These are phyloP conservation scores for Immersiporthe knoxdaviesiana DNA, from an alignment of 2,329 filamentous ascomycete species.

Conservation along the genomic window DNA sequence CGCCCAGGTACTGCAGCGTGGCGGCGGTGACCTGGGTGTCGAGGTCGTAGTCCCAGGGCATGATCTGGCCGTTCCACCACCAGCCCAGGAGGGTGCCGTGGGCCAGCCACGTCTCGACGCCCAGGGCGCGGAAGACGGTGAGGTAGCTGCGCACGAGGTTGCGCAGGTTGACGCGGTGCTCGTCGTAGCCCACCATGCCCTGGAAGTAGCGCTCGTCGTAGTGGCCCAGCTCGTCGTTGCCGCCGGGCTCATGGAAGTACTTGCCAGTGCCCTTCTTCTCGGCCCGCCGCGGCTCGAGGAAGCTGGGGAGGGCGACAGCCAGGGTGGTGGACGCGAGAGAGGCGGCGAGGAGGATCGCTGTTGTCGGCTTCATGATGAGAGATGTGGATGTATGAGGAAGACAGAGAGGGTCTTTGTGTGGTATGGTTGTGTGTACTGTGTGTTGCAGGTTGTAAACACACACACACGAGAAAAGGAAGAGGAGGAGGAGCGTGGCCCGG, in stretches of 20 bases:
- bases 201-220: conserved; percentile 76
- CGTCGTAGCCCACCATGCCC: conserved; percentile 64
- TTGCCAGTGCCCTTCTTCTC: conserved; percentile 47
- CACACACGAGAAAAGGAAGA: neutral
- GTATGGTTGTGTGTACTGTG: neutral
- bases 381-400: neutral
- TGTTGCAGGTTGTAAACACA: neutral
- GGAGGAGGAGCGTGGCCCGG: neutral
- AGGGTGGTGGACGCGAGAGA: conserved; percentile 19
- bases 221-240: conserved; percentile 64
- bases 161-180: conserved; percentile 66
- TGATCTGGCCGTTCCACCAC: conserved; percentile 83
- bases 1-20: conserved; percentile 68
- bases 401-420: neutral
- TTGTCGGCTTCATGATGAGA: conserved; percentile 21
- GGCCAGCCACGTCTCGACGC: conserved; percentile 82
- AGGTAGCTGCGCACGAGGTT: conserved; percentile 80
- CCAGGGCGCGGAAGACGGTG: conserved; percentile 63
- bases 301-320: conserved; percentile 9
- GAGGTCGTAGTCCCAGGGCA: conserved; percentile 85
- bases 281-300: conserved; percentile 2
- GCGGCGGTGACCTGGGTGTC: conserved; percentile 76
- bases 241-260: conserved; percentile 70
- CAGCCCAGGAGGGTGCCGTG: conserved; percentile 83
- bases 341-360: conserved; percentile 16